phyloP scores from a whole-genome alignment of 2,329 filamentous ascomycete genomes.

The Botrytis paeoniae region DNA sequence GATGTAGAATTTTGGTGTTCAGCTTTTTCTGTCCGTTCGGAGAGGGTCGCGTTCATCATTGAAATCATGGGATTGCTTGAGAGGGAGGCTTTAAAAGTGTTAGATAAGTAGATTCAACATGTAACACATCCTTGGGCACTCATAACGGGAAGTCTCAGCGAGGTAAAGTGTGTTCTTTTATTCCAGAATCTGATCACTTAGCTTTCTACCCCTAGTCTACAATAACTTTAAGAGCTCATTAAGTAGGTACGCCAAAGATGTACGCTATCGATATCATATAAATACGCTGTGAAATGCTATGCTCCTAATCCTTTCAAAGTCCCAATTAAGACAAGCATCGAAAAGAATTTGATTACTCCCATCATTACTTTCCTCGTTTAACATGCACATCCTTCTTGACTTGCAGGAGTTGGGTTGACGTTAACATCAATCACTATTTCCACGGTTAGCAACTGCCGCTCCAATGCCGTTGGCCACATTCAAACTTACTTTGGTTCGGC shows the following conservation, averaged over 20 bases:
- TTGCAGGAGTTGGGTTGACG: conserved; percentile 67
- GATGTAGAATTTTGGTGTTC: neutral
- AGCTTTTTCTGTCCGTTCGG: neutral
- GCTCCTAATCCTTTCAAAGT: conserved; percentile 34
- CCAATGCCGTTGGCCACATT: neutral
- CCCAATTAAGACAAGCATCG: conserved; percentile 30
- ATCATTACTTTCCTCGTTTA: conserved; percentile 38
- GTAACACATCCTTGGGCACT: neutral
- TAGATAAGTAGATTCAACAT: neutral
- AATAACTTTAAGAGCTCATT: conserved; percentile 16
- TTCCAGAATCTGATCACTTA: conserved; percentile 10
- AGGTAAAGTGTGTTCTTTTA: neutral
- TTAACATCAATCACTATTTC: conserved; percentile 88
- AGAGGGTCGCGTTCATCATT: neutral
- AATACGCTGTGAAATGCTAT: conserved; percentile 35
- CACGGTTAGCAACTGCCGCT: conserved; percentile 8
- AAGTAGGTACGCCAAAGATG: conserved; percentile 23
- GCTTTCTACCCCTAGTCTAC: conserved; percentile 12
- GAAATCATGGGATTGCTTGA: neutral
- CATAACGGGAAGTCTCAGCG: neutral
- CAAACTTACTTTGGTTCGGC: conserved; percentile 69
- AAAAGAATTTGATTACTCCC: conserved; percentile 23
- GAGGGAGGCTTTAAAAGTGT: neutral
- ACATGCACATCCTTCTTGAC: conserved; percentile 72
- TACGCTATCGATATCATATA: conserved; percentile 36